Evolutionary conservation across 257 asterid genomes (phyloP), one percentile per base, ranked within the genome.

Genomic region (Primulina eburnea): DNA sequence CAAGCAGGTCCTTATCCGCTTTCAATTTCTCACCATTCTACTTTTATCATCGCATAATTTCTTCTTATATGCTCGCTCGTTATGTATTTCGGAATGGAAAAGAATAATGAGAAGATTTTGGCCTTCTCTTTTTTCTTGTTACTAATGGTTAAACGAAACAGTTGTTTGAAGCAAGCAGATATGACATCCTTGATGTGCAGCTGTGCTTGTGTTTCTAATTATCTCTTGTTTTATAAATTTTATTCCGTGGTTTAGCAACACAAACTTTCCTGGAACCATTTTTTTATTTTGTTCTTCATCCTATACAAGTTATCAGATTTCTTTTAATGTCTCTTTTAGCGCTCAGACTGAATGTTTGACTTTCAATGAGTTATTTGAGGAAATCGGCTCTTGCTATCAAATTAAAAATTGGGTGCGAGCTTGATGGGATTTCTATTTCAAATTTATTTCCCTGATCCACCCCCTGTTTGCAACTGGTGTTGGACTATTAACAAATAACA

Each of bases 1-100:
- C 70, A 91, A 75, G 80, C 90, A 87, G 95, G 96, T 91, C 59
- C 55, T 37, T 62, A 59, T 67, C 65, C 32, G 16, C 67, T 34
- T 33, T 21, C 71, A 14, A 18, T 28, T 59, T 50, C 59, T 47
- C 1, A 8, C 20, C 7, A 14, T 47, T 26, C 8, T 37, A 8
- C 11, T 55, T 64, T 14, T 16, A 47, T 47, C 7, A 47, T 47
- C 56, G 20, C 4, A 40, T 40, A 47, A 37, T 38, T 40, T 37
- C 66, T 28, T 38, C 29, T 65, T 43, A 4, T 40, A 2, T 18
- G 17, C 34, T 18, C 12, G 40, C 11, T 8, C 32, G 4, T 32
- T 24, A 30, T 4, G 5, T 30, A 30, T 5, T 5, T 0, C 14
- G 47, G 62, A 60, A 17, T 21, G 26, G 50, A 12, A 6, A 30